Percentiles rank a stretch among this genome's conserved stretches.
phyloP scores from a whole-genome alignment of 2,329 filamentous ascomycete species.

The Venturia asperata region DNA sequence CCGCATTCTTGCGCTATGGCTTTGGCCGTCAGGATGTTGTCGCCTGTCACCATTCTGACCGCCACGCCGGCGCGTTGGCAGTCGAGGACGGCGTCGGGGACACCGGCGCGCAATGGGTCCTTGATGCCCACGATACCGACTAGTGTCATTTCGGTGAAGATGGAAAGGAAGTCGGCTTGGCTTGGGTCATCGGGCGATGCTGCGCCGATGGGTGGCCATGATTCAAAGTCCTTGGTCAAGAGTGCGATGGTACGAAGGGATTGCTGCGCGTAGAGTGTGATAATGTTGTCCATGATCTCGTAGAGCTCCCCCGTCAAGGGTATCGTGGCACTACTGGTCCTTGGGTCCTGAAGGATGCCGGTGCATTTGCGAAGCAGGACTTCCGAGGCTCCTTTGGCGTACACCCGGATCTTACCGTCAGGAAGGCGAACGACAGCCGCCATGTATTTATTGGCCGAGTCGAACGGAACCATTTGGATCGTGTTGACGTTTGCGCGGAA shows the following conservation, averaged over 20 bases:
- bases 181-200: constrained; percentile 54
- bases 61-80: constrained; percentile 72
- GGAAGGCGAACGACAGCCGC: constrained; percentile 54
- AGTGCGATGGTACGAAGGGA: constrained; percentile 81
- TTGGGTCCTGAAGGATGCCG: constrained; percentile 51
- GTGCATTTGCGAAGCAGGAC: constrained; percentile 44
- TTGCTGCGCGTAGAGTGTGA: constrained; percentile 68
- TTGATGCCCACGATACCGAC: constrained; percentile 72
- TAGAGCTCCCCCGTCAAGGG: constrained; percentile 51
- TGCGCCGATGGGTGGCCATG: constrained; percentile 63
- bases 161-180: constrained; percentile 57
- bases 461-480: constrained; percentile 52
- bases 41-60: constrained; percentile 82
- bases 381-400: constrained; percentile 46
- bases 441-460: constrained; percentile 64
- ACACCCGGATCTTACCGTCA: constrained; percentile 50
- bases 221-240: constrained; percentile 74
- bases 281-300: constrained; percentile 56
- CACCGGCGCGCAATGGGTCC: constrained; percentile 68
- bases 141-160: constrained; percentile 68
- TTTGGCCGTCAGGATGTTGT: constrained; percentile 71
- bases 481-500: constrained; percentile 57
- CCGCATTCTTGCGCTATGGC: constrained; percentile 76
- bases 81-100: constrained; percentile 61
- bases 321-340: constrained; percentile 47